Conservation (phyloP, 257 asterid genomes). For the Perilla frutescens region DNA sequence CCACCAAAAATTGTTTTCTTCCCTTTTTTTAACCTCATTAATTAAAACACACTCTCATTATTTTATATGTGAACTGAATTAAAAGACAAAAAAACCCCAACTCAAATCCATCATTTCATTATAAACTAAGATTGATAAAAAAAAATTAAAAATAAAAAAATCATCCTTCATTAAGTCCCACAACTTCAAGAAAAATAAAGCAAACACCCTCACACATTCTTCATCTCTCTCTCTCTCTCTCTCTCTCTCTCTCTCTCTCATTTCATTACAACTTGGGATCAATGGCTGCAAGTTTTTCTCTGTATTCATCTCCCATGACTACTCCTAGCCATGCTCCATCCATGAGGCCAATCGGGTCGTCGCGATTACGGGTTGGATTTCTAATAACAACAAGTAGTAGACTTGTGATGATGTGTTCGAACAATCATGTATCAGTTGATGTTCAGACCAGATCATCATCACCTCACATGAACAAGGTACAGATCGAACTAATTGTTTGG, state of each 20-base stretch:
- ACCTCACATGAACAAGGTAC: conserved; percentile 47
- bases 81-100: conserved; percentile 11
- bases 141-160: no score
- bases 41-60: conserved; percentile 25
- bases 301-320: conserved; percentile 35
- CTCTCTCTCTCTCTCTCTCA: not conserved
- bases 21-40: conserved; percentile 33
- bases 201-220: not conserved
- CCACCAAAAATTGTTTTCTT: conserved; percentile 39
- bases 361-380: not conserved
- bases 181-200: not conserved
- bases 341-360: conserved; percentile 20
- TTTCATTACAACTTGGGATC: conserved; percentile 11
- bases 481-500: not conserved
- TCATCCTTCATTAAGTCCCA: conserved; percentile 26
- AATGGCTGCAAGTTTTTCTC: conserved; percentile 50
- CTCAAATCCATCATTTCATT: conserved; percentile 19
- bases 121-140: not conserved
- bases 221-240: conserved; percentile 4
- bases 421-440: conserved; percentile 36
- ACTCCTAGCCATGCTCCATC: conserved; percentile 32
- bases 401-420: conserved; percentile 46
- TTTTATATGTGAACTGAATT: not conserved
- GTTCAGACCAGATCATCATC: conserved; percentile 53
- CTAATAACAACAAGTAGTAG: not conserved